Evolutionary conservation across 2,329 filamentous ascomycete genomes (phyloP).

Genomic region (Alternaria ventricosa): DNA sequence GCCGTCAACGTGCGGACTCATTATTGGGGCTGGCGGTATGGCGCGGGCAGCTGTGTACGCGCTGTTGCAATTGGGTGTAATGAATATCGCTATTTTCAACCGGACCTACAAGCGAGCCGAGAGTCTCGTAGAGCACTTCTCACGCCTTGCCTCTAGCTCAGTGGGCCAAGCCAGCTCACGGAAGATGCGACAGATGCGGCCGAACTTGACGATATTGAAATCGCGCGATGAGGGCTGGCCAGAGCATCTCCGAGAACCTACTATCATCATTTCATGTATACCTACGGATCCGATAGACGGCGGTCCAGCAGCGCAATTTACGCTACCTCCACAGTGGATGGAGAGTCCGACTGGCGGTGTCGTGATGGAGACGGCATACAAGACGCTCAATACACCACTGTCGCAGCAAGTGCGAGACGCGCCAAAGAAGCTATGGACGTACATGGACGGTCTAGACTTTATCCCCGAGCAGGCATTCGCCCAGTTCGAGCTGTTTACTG

Average conservation of each 20-base stretch:
- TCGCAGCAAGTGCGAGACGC: constrained; percentile 69
- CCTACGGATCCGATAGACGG: constrained; percentile 72
- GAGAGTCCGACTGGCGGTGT: constrained; percentile 76
- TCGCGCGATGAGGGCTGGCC: constrained; percentile 70
- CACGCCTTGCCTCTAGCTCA: constrained; percentile 52
- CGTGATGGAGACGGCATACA: constrained; percentile 75
- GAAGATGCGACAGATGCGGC: constrained; percentile 31
- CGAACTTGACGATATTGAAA: constrained; percentile 65
- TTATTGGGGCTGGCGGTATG: constrained; percentile 73
- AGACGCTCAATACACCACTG: constrained; percentile 74
- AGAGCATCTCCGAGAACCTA: constrained; percentile 66
- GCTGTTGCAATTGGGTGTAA: constrained; percentile 77
- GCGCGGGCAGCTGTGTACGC: constrained; percentile 79
- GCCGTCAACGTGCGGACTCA: constrained; percentile 58
- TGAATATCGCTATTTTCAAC: constrained; percentile 77
- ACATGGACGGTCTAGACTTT: constrained; percentile 77
- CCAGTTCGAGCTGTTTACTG: constrained; percentile 82
- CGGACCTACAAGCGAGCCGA: constrained; percentile 71
- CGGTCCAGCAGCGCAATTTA: constrained; percentile 71
- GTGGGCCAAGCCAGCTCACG: constrained; percentile 21
- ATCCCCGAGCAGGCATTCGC: constrained; percentile 81
- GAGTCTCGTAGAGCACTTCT: constrained; percentile 73
- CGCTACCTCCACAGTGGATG: constrained; percentile 73
- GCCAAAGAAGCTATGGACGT: constrained; percentile 71
- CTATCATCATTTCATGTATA: constrained; percentile 78